Evolutionary conservation across 1,284 basidiomycete genomes (phyloP).

Genomic region (Fomitopsis betulina): DNA sequence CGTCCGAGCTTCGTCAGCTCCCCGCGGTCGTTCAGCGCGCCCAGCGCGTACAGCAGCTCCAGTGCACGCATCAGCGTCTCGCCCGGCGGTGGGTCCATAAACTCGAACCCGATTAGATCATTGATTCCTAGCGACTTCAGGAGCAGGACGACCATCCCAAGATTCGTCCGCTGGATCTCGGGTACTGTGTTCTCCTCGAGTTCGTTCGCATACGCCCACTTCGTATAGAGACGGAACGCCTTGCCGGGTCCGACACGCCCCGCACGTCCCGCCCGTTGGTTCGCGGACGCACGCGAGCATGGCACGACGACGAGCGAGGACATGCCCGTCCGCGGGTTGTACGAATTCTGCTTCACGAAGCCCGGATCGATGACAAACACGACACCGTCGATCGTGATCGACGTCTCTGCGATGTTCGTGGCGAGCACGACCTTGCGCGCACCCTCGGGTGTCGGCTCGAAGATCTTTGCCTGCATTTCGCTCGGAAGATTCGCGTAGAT

Average conservation of each 20-base stretch:
- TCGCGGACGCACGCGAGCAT: slow-evolving; percentile 96
- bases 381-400: slow-evolving; percentile 96
- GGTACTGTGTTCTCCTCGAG: slow-evolving; percentile 96
- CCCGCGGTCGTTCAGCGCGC: slow-evolving; percentile 93
- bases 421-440: slow-evolving; percentile 96
- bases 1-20: slow-evolving; percentile 95
- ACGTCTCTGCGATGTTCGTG: slow-evolving; percentile 98
- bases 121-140: slow-evolving; percentile 97
- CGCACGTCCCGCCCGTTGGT: slow-evolving; percentile 95
- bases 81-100: slow-evolving; percentile 97
- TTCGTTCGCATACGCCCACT: slow-evolving; percentile 94
- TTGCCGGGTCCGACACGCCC: slow-evolving; percentile 99
- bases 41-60: slow-evolving; percentile 92
- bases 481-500: slow-evolving; percentile 98
- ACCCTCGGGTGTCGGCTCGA: slow-evolving; percentile 96
- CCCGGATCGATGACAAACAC: slow-evolving; percentile 98
- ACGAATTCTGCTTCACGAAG: slow-evolving; percentile 97
- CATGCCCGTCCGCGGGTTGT: slow-evolving; percentile 96
- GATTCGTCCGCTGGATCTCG: slow-evolving; percentile 96
- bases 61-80: slow-evolving; percentile 97
- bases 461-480: slow-evolving; percentile 99
- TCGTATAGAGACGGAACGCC: slow-evolving; percentile 95
- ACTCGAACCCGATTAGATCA: slow-evolving; percentile 97
- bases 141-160: slow-evolving; percentile 93
- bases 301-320: slow-evolving; percentile 92